A percentile compares a stretch with the other conserved stretches of the same genome.
Conservation (phyloP, 83 land plant genomes). For the Diphasiastrum complanatum region DNA sequence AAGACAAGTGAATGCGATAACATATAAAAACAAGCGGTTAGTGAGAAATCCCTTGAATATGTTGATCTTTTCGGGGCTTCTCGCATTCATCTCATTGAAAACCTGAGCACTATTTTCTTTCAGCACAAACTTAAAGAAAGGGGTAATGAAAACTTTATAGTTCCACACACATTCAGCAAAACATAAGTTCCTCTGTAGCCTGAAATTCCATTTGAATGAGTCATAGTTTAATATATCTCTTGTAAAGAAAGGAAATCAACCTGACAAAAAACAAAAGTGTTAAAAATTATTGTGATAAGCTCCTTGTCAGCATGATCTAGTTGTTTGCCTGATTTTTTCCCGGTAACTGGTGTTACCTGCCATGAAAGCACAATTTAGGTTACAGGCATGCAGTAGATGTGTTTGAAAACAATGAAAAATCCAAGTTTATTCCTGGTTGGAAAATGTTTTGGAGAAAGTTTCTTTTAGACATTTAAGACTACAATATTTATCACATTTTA, state of each 20-base stretch:
- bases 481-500: too few relatives aligned
- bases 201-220: background rate
- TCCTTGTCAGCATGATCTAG: conserved; percentile 16
- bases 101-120: conserved; percentile 9
- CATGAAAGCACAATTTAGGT: too few relatives aligned
- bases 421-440: too few relatives aligned
- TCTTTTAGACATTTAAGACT: too few relatives aligned
- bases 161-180: background rate
- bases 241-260: background rate
- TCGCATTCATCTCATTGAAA: conserved; percentile 39
- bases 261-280: conserved; percentile 39
- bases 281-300: conserved; percentile 30
- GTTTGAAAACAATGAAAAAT: too few relatives aligned
- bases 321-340: background rate
- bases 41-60: conserved; percentile 21
- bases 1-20: conserved; percentile 16
- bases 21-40: conserved; percentile 23
- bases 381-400: too few relatives aligned
- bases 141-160: background rate
- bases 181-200: conserved; percentile 1
- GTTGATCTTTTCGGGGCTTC: conserved; percentile 28
- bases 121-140: background rate
- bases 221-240: background rate
- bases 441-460: too few relatives aligned
- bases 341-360: too few relatives aligned